Evolutionary conservation across 441 rosid genomes (phyloP).

Genomic region (Pelargonium myrrhifolium): DNA sequence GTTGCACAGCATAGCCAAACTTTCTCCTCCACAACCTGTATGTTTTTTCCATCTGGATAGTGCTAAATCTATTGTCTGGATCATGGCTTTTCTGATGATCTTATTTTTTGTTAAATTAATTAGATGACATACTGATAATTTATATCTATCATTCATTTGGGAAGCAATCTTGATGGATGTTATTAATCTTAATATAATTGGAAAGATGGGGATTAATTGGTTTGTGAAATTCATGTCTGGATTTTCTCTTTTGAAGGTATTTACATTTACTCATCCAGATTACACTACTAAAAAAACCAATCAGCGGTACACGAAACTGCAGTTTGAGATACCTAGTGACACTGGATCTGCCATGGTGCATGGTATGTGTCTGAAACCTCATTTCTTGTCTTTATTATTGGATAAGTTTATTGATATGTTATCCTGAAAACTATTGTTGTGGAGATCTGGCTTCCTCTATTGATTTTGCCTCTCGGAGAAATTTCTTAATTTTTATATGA

Average conservation of each 20-base stretch:
- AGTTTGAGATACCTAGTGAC: constrained; percentile 58
- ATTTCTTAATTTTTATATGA: too few species aligned
- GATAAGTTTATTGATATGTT: too few species aligned
- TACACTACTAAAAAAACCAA: constrained; percentile 47
- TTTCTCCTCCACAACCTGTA: constrained; percentile 79
- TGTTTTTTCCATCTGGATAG: constrained; percentile 28
- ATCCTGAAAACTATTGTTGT: too few species aligned
- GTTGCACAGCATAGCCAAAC: constrained; percentile 75
- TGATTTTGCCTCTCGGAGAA: too few species aligned
- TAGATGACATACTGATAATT: neutral
- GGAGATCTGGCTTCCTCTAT: too few species aligned
- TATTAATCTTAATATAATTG: too few species aligned
- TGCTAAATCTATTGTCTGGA: constrained; percentile 5
- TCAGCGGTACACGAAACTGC: constrained; percentile 71
- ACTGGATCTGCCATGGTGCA: constrained; percentile 84
- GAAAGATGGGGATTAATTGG: neutral
- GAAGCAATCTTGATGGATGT: too few species aligned
- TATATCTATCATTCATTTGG: too few species aligned
- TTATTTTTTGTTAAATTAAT: neutral
- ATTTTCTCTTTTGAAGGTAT: constrained; percentile 46
- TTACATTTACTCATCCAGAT: constrained; percentile 84
- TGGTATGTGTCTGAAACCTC: constrained; percentile 38
- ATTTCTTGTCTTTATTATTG: neutral
- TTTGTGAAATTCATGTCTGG: constrained; percentile 12
- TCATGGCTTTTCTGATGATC: neutral